Conservation (phyloP, 352 stramenopile genomes). For the Globisporangium paddicum region DNA sequence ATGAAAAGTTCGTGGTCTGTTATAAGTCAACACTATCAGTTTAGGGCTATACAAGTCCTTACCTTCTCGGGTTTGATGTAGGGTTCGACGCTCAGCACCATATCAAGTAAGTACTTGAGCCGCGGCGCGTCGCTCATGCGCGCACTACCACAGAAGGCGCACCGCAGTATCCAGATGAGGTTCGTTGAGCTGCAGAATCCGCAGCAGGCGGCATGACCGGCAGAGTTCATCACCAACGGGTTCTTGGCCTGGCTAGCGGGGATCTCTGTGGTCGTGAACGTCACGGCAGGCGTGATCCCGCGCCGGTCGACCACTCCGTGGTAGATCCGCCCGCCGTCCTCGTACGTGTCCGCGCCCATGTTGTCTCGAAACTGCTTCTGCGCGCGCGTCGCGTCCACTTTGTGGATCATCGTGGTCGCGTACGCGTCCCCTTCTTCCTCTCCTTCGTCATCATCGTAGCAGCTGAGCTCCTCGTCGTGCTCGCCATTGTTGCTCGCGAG, state of each 20-base stretch:
- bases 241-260: slow-evolving; percentile 54
- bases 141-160: slow-evolving; percentile 63
- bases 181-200: slow-evolving; percentile 75
- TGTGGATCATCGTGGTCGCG: slow-evolving; percentile 10
- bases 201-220: slow-evolving; percentile 31
- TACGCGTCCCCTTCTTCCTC: slow-evolving; percentile 9
- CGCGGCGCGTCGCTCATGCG: slow-evolving; percentile 69
- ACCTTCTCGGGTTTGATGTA: slow-evolving; percentile 51
- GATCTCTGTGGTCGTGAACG: slow-evolving; percentile 47
- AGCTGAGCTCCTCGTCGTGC: neutral
- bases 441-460: neutral
- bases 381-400: slow-evolving; percentile 7
- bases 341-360: slow-evolving; percentile 22
- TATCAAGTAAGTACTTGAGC: slow-evolving; percentile 76
- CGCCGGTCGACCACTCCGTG: slow-evolving; percentile 42
- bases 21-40: neutral
- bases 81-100: slow-evolving; percentile 69
- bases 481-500: slow-evolving; percentile 1
- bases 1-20: neutral
- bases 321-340: slow-evolving; percentile 41
- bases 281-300: slow-evolving; percentile 61
- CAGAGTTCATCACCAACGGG: slow-evolving; percentile 15
- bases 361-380: slow-evolving; percentile 25
- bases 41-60: neutral
- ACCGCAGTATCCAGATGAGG: slow-evolving; percentile 57